Evolutionary conservation across 306 rosid genomes (phyloP).

Genomic region (Astragalus glycyphyllos): DNA sequence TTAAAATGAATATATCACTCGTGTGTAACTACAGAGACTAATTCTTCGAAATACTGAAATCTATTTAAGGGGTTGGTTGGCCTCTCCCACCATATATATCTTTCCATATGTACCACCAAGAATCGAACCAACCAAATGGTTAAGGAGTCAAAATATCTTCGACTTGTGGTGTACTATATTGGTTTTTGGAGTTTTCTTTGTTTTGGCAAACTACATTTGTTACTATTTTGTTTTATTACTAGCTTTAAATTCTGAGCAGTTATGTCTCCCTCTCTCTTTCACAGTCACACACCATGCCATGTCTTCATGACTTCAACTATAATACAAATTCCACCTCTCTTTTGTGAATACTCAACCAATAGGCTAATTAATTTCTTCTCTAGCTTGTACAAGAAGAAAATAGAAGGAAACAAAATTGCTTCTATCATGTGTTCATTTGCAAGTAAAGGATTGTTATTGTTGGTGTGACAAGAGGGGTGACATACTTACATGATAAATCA

Average conservation of each 20-base stretch:
- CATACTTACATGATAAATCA: background rate
- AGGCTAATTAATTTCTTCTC: constrained; percentile 33
- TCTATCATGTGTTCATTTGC: background rate
- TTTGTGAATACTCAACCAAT: background rate
- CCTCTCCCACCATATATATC: too few species aligned
- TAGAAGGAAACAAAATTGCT: constrained; percentile 12
- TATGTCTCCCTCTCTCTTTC: constrained; percentile 28
- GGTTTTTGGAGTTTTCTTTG: constrained; percentile 56
- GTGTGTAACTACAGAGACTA: too few species aligned
- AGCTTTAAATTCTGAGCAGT: constrained; percentile 47
- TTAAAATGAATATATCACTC: too few species aligned
- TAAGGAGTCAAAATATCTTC: too few species aligned
- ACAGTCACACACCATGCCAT: constrained; percentile 6
- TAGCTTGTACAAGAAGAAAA: constrained; percentile 22
- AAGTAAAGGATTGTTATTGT: background rate
- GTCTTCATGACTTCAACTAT: constrained; percentile 33
- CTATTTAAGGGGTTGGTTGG: too few species aligned
- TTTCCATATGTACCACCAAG: too few species aligned
- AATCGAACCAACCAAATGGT: too few species aligned
- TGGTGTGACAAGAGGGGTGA: background rate
- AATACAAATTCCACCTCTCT: constrained; percentile 49
- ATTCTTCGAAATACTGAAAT: too few species aligned
- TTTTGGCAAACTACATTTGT: constrained; percentile 64
- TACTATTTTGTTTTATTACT: constrained; percentile 40
- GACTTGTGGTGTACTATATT: background rate